These are phyloP conservation scores for Carex littledalei DNA, from an alignment of 176 grass and related monocot genomes.

Conservation along the genomic window DNA sequence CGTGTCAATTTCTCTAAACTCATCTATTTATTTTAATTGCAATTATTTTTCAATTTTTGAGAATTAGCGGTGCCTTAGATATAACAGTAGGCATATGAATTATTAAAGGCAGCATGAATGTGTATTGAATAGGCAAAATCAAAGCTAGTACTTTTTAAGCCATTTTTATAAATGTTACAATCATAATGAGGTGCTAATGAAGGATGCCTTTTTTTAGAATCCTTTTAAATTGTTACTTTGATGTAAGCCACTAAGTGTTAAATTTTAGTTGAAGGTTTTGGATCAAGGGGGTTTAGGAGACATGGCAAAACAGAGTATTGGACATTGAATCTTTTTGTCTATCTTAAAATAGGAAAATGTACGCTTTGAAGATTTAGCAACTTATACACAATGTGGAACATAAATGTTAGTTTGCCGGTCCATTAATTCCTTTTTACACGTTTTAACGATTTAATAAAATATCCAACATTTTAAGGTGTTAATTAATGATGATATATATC, in stretches of 20 bases:
- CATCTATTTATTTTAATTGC: too few relatives aligned
- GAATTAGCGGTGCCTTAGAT: too few relatives aligned
- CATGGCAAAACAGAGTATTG: background rate
- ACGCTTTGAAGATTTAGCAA: background rate
- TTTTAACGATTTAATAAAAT: background rate
- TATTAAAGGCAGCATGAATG: too few relatives aligned
- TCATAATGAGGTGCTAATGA: background rate
- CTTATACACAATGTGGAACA: background rate
- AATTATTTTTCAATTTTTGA: too few relatives aligned
- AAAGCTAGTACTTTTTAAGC: background rate
- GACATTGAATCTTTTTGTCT: slow-evolving; percentile 17
- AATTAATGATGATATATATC: too few relatives aligned
- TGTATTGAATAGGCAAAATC: background rate
- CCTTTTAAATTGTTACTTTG: background rate
- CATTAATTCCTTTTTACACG: background rate
- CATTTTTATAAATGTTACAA: background rate
- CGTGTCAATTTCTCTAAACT: too few relatives aligned
- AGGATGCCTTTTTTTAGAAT: background rate
- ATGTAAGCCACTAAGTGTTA: background rate
- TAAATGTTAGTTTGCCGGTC: background rate
- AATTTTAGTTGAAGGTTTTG: background rate
- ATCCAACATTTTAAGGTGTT: too few relatives aligned
- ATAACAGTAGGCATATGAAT: too few relatives aligned
- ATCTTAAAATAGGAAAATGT: slow-evolving; percentile 9
- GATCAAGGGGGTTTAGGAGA: slow-evolving; percentile 5